Percentiles rank a stretch among this genome's conserved stretches.
Conservation (phyloP, 768 basidiomycete genomes). For the Mycena rosella region DNA sequence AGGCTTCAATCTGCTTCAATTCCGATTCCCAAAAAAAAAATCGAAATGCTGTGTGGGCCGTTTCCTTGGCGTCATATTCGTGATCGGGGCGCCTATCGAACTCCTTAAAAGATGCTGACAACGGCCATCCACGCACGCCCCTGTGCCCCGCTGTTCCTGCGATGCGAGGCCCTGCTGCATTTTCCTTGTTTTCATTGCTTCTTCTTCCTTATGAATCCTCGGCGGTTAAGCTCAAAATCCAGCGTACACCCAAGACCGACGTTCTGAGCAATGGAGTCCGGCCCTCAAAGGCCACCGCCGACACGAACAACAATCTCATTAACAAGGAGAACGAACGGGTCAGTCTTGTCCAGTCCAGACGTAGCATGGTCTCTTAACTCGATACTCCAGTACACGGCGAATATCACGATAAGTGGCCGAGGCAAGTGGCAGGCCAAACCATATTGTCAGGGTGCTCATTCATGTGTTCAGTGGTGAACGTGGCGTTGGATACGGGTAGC, state of each 20-base stretch:
- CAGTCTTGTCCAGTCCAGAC: background rate
- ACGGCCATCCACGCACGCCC: no score
- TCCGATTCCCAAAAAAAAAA: no score
- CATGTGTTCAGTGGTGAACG: conserved; percentile 28
- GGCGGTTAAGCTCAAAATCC: conserved; percentile 24
- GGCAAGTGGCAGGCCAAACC: conserved; percentile 4
- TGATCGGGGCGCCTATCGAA: no score
- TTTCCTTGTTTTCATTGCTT: conserved; percentile 26
- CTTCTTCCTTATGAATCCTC: conserved; percentile 27
- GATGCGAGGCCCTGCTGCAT: conserved; percentile 23
- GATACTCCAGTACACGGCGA: conserved; percentile 28
- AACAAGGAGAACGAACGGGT: conserved; percentile 35
- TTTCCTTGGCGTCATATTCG: no score
- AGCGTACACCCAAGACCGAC: conserved; percentile 11
- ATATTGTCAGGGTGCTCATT: background rate
- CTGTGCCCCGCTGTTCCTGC: conserved; percentile 2
- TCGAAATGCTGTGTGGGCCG: no score
- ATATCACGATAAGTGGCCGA: conserved; percentile 34
- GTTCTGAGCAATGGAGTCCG: no score
- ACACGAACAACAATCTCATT: conserved; percentile 31
- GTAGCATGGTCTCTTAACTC: background rate
- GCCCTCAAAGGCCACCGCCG: background rate
- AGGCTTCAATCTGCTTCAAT: background rate
- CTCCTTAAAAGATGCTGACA: conserved; percentile 10
- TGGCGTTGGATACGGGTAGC: conserved; percentile 33